A percentile compares a stretch with the other conserved stretches of the same genome.
Evolutionary conservation across 306 rosid genomes (phyloP).

Genomic region (Vachellia pachyceras): DNA sequence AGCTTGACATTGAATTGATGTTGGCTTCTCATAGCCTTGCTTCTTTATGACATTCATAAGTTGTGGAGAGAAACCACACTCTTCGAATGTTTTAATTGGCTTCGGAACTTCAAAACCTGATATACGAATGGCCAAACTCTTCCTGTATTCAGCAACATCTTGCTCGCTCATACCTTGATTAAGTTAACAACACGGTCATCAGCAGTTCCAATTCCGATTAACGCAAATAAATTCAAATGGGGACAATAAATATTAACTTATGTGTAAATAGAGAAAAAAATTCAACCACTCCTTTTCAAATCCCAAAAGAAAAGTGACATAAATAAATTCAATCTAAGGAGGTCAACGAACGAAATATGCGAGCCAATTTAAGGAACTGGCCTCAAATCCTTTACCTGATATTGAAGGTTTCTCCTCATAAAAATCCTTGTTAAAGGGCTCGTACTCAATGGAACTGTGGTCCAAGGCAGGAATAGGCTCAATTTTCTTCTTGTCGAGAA

Average conservation of each 20-base stretch:
- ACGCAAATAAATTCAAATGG: neutral
- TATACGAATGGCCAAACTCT: slow-evolving; percentile 90
- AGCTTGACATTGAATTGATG: slow-evolving; percentile 93
- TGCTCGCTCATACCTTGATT: slow-evolving; percentile 84
- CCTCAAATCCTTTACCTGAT: slow-evolving; percentile 56
- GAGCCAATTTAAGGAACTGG: neutral
- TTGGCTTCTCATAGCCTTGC: slow-evolving; percentile 93
- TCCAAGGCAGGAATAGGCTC: slow-evolving; percentile 90
- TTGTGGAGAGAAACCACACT: slow-evolving; percentile 74
- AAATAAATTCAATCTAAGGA: slow-evolving; percentile 4
- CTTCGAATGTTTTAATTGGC: slow-evolving; percentile 86
- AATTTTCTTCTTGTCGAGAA: slow-evolving; percentile 82
- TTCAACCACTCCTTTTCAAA: neutral
- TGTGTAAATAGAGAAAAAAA: neutral
- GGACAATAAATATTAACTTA: neutral
- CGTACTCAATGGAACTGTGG: slow-evolving; percentile 84
- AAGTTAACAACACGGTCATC: slow-evolving; percentile 4
- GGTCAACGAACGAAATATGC: neutral
- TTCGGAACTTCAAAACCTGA: slow-evolving; percentile 93
- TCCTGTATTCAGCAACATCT: slow-evolving; percentile 75
- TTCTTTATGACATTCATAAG: slow-evolving; percentile 88
- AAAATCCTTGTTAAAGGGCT: slow-evolving; percentile 83
- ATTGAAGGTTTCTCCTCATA: slow-evolving; percentile 86
- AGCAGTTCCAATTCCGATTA: neutral
- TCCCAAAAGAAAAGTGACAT: neutral